phyloP scores from a whole-genome alignment of 2,329 filamentous ascomycete species.

The Beauveria australis region DNA sequence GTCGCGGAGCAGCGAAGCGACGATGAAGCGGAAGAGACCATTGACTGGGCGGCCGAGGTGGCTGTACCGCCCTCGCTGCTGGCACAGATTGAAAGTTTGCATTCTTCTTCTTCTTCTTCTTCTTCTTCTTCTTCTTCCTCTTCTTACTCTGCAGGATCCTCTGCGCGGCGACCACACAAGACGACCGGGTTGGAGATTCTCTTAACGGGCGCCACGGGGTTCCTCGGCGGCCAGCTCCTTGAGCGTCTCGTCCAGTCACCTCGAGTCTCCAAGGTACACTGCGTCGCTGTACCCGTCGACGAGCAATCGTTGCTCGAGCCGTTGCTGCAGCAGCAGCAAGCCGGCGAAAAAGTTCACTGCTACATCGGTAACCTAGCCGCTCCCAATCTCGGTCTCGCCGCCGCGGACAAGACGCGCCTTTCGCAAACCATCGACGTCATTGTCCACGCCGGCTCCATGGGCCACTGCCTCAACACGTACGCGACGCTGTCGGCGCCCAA shows the following conservation, averaged over 20 bases:
- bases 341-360: slow-evolving; percentile 12
- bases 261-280: slow-evolving; percentile 30
- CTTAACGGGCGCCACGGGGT: slow-evolving; percentile 32
- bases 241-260: slow-evolving; percentile 22
- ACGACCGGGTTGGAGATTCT: slow-evolving; percentile 13
- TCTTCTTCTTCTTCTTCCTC: no score
- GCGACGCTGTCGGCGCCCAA: slow-evolving; percentile 24
- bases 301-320: neutral
- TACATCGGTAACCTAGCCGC: slow-evolving; percentile 21
- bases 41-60: neutral
- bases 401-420: slow-evolving; percentile 10
- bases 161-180: neutral
- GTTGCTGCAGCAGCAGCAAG: neutral
- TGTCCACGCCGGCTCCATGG: slow-evolving; percentile 42
- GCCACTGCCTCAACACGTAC: slow-evolving; percentile 30
- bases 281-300: slow-evolving; percentile 29
- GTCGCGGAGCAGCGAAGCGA: neutral
- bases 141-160: neutral
- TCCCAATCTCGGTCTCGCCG: slow-evolving; percentile 17
- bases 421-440: slow-evolving; percentile 30
- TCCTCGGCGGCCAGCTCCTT: slow-evolving; percentile 31
- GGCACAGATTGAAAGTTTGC: neutral
- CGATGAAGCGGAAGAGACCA: neutral
- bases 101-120: no score
- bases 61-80: neutral